These are phyloP conservation scores for Podospora pseudocomata DNA, from an alignment of 495 filamentous ascomycete species.

Conservation along the genomic window DNA sequence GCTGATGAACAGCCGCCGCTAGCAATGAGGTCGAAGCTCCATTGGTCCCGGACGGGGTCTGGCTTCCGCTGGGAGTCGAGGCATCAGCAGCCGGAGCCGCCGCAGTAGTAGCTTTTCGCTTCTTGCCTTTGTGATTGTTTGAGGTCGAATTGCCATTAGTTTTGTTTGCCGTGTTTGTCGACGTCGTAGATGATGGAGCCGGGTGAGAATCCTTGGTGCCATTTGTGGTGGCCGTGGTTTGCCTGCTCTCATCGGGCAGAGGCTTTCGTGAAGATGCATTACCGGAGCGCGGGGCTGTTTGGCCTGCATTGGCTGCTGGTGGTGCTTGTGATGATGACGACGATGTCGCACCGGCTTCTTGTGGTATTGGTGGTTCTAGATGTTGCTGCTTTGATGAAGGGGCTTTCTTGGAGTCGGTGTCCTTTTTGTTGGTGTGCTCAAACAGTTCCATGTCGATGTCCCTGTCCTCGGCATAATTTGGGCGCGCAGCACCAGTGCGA, in stretches of 20 bases:
- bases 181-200: slow-evolving; percentile 20
- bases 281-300: slow-evolving; percentile 23
- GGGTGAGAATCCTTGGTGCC: slow-evolving; percentile 27
- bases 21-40: slow-evolving; percentile 11
- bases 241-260: slow-evolving; percentile 34
- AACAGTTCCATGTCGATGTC: slow-evolving; percentile 82
- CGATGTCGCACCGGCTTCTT: slow-evolving; percentile 20
- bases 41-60: slow-evolving; percentile 46
- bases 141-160: slow-evolving; percentile 7
- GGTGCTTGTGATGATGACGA: slow-evolving; percentile 27
- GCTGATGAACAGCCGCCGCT: slow-evolving; percentile 34
- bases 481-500: slow-evolving; percentile 71
- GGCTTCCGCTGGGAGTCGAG: slow-evolving; percentile 40
- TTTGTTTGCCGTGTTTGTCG: slow-evolving; percentile 39
- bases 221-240: slow-evolving; percentile 21
- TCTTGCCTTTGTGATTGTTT: slow-evolving; percentile 54
- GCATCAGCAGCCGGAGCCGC: slow-evolving; percentile 19
- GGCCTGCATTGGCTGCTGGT: slow-evolving; percentile 16
- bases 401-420: slow-evolving; percentile 47
- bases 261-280: slow-evolving; percentile 32
- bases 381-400: slow-evolving; percentile 34
- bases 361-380: background rate
- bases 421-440: slow-evolving; percentile 46
- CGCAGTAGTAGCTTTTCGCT: slow-evolving; percentile 56
- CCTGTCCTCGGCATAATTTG: slow-evolving; percentile 95